Percentiles rank a stretch among this genome's conserved stretches.
Evolutionary conservation across 768 basidiomycete genomes (phyloP).

Genomic region (Kwoniella dendrophila): DNA sequence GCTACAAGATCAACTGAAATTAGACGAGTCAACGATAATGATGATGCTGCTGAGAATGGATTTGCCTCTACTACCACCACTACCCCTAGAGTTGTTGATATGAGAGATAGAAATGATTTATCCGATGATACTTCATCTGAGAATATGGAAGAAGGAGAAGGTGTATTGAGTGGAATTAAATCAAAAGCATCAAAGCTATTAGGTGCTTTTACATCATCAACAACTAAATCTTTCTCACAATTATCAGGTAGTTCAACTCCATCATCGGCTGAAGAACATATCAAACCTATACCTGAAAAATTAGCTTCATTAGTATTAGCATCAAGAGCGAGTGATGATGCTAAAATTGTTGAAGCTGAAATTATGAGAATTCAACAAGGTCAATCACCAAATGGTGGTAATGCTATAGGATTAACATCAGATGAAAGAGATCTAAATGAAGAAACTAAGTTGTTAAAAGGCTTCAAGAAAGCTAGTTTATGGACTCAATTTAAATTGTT

Average conservation of each 20-base stretch:
- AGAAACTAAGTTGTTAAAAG: conserved; percentile 62
- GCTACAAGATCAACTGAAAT: background rate
- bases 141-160: conserved; percentile 1
- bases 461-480: conserved; percentile 73
- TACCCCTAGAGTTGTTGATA: too few species aligned
- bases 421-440: conserved; percentile 66
- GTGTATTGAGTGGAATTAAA: conserved; percentile 31
- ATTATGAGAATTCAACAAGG: conserved; percentile 59
- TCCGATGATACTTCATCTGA: conserved; percentile 3
- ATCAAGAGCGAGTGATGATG: conserved; percentile 70
- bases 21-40: background rate
- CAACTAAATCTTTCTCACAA: background rate
- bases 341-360: conserved; percentile 66
- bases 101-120: conserved; percentile 10
- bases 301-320: conserved; percentile 73
- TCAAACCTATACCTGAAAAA: conserved; percentile 60
- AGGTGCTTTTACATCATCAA: conserved; percentile 38
- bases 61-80: conserved; percentile 11
- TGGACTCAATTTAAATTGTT: conserved; percentile 89
- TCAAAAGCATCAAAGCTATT: conserved; percentile 46
- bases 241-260: conserved; percentile 35
- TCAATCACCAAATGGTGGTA: conserved; percentile 46
- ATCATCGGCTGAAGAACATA: conserved; percentile 55
- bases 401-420: conserved; percentile 50
- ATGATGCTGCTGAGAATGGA: conserved; percentile 36